A percentile compares a stretch with the other conserved stretches of the same genome.
Evolutionary conservation across 1,284 basidiomycete genomes (phyloP).

Genomic region (Tausonia pullulans): DNA sequence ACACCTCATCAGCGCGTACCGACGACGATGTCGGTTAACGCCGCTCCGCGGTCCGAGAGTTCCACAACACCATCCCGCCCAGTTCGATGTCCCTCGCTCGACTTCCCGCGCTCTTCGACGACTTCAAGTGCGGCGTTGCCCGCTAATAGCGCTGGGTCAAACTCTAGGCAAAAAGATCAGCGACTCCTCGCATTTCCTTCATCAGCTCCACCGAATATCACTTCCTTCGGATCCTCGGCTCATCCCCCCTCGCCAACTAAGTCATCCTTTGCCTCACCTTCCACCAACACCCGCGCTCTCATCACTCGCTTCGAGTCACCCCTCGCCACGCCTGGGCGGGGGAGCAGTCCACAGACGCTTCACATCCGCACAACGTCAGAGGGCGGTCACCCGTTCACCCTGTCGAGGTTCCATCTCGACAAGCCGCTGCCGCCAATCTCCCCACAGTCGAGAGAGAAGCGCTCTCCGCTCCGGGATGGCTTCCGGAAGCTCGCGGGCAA

Average conservation of each 20-base stretch:
- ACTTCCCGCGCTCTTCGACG: not conserved
- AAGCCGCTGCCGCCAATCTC: constrained; percentile 11
- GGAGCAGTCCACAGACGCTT: not conserved
- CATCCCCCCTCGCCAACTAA: not conserved
- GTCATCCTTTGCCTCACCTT: not conserved
- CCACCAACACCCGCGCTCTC: constrained; percentile 3
- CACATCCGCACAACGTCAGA: not conserved
- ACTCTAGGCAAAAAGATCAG: too few relatives aligned
- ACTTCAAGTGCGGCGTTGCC: too few relatives aligned
- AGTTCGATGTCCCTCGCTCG: not conserved
- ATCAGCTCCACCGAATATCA: not conserved
- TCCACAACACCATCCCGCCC: not conserved
- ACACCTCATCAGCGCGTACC: not conserved
- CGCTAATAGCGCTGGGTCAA: too few relatives aligned
- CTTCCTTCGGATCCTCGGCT: not conserved
- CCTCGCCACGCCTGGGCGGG: not conserved
- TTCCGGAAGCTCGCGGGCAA: constrained; percentile 8
- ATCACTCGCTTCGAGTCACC: constrained; percentile 2
- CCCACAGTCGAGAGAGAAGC: not conserved
- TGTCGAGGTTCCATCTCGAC: constrained; percentile 5
- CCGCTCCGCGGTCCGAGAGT: not conserved
- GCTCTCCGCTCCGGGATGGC: constrained; percentile 7
- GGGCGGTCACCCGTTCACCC: not conserved
- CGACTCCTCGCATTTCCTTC: not conserved
- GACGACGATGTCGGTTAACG: not conserved